Evolutionary conservation across 192 early-diverging fungal genomes (phyloP).

Genomic region (Thamnidium elegans): DNA sequence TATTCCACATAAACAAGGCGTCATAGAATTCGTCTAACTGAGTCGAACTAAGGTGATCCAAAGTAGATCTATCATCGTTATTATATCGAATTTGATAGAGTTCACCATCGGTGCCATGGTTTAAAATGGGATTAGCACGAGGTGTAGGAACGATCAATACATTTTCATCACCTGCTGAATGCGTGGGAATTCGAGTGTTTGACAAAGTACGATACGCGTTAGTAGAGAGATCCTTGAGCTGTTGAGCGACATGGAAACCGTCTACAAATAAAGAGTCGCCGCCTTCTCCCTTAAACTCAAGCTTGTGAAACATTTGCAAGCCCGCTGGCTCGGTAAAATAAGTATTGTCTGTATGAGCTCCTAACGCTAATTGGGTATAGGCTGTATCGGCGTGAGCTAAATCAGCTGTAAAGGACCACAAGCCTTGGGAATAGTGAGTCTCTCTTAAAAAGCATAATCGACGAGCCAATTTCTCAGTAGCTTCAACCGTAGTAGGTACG

Average conservation of each 20-base stretch:
- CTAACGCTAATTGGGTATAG: slow-evolving; percentile 68
- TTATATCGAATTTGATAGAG: slow-evolving; percentile 79
- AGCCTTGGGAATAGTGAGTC: slow-evolving; percentile 68
- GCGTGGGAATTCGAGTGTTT: slow-evolving; percentile 56
- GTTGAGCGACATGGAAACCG: slow-evolving; percentile 68
- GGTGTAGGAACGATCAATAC: slow-evolving; percentile 63
- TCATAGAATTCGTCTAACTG: slow-evolving; percentile 64
- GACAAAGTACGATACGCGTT: slow-evolving; percentile 63
- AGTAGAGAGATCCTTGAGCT: slow-evolving; percentile 55
- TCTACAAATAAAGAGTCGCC: slow-evolving; percentile 79
- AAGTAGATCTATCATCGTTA: slow-evolving; percentile 74
- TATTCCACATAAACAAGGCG: slow-evolving; percentile 68
- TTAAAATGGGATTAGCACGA: slow-evolving; percentile 59
- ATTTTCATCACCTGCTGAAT: slow-evolving; percentile 71
- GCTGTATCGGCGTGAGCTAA: slow-evolving; percentile 81
- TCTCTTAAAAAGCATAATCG: slow-evolving; percentile 74
- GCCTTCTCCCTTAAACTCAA: slow-evolving; percentile 66
- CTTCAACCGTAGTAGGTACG: slow-evolving; percentile 59
- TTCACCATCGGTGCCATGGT: slow-evolving; percentile 52
- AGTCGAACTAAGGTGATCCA: slow-evolving; percentile 44
- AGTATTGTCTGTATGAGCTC: slow-evolving; percentile 82
- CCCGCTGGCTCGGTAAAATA: slow-evolving; percentile 86
- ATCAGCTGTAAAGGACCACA: slow-evolving; percentile 79
- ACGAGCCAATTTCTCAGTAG: slow-evolving; percentile 62
- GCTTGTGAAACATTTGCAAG: slow-evolving; percentile 78